Base-by-base conservation (phyloP, 345 rosid species). In the Hibiscus tridactylites region DNA sequence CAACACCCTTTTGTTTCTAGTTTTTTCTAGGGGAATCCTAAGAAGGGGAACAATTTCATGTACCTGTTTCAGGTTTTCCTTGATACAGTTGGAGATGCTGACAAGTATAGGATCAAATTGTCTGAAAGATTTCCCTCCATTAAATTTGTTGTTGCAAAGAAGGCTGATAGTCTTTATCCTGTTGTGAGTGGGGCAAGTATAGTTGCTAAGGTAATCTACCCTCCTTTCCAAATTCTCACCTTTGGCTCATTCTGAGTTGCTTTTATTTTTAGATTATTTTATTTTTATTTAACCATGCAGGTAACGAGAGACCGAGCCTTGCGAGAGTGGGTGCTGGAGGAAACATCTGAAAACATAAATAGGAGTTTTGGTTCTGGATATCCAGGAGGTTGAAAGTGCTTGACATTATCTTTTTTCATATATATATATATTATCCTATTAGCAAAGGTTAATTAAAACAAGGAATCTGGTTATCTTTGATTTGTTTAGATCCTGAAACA, bases 181-280 rank as follows among this genome's bases (percentile, higher is more conserved):
- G 87, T 92, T 64, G 99, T 92, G 37, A 92, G 98, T 75, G 97
- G 98, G 68, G 99, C 99, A 52, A 90, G 97, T 80, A 95, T 95
- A 79, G 97, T 87, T 15, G 99, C 98, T n/a, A 95, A 95, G 97
- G 99, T 95, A 78, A 74, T 67, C 37, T 49, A 33, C 66, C 75
- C 13, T 46, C 64, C 39, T 42, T 61, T 35, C 37, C 44, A 28
- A 29, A 13, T n/a, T 3, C 7, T 61, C 11, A 17, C 35, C 64
- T 59, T 60, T 21, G 12, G 24, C 58, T 28, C 42, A 49, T 28
- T 7, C 9, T 16, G 11, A 49, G 9, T 37, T 28, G 15, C 12
- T 56, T 5, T 47, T 33, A 68, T 46, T 47, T 49, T 9, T 28
- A 31, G 9, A 35, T 62, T 15, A 17, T 24, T 31, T 62, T 53